These are phyloP conservation scores for Trichoderma aggressivum DNA, from an alignment of 2,329 filamentous ascomycete species.

Conservation along the genomic window DNA sequence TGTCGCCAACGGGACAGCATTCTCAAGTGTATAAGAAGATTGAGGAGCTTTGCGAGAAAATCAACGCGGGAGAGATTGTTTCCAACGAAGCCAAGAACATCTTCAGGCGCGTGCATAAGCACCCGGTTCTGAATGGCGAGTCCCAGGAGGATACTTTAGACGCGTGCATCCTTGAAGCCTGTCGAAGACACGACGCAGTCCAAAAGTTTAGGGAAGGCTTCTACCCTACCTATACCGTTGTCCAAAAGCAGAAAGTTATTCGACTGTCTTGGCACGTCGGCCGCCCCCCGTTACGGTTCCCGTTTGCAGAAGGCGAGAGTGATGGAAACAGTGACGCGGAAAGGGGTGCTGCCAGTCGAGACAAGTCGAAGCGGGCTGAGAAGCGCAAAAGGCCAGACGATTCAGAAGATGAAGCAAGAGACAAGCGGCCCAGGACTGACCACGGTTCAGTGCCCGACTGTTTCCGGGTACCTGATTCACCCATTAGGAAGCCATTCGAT, in stretches of 20 bases:
- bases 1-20: background rate
- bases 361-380: background rate
- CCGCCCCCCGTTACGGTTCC: no score
- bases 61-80: background rate
- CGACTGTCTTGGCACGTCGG: no score
- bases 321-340: background rate
- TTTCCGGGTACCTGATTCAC: no score
- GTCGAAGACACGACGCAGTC: no score
- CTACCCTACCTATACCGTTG: no score
- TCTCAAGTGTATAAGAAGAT: background rate
- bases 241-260: background rate
- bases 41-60: background rate
- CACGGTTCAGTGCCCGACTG: background rate
- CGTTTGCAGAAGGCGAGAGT: background rate
- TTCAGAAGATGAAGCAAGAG: background rate
- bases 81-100: background rate
- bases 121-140: background rate
- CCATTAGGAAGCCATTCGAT: no score
- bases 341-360: background rate
- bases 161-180: background rate
- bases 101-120: background rate
- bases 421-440: background rate
- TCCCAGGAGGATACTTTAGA: background rate
- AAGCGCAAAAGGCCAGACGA: background rate
- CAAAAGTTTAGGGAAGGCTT: no score